phyloP scores from a whole-genome alignment of 1,284 basidiomycete species.

The Cutaneotrichosporon arboriforme region DNA sequence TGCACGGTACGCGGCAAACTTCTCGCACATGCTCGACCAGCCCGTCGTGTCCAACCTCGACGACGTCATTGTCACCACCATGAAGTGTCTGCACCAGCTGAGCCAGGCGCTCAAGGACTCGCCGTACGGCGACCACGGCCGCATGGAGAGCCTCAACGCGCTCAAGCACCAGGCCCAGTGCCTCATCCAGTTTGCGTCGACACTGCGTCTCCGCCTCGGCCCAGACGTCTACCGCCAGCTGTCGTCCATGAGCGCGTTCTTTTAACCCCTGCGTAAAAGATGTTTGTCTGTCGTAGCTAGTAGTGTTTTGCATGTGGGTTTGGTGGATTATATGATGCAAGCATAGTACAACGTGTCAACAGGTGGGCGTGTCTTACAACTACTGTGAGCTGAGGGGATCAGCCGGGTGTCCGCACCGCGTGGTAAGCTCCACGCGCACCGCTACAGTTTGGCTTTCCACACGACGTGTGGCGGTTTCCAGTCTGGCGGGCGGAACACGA shows the following conservation, averaged over 20 bases:
- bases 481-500: constrained; percentile 29
- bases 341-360: neutral
- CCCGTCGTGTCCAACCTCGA: constrained; percentile 84
- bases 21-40: constrained; percentile 73
- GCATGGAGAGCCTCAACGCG: constrained; percentile 34
- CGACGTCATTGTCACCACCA: constrained; percentile 81
- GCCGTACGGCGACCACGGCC: constrained; percentile 55
- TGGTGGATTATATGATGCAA: neutral
- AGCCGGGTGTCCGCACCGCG: too few species aligned
- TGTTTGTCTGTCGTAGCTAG: neutral
- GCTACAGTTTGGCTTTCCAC: constrained; percentile 18
- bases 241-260: constrained; percentile 40
- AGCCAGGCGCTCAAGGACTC: constrained; percentile 72
- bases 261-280: constrained; percentile 3
- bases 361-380: neutral
- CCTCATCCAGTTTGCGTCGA: constrained; percentile 80
- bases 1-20: constrained; percentile 81
- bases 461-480: constrained; percentile 15
- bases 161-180: constrained; percentile 46
- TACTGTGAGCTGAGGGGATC: too few species aligned
- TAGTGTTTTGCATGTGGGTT: neutral
- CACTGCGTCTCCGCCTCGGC: constrained; percentile 80
- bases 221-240: constrained; percentile 87
- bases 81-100: constrained; percentile 81
- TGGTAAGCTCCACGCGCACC: too few species aligned